Conservation (phyloP, 2,329 filamentous ascomycete species). For the Calonectria pseudoreteaudii region DNA sequence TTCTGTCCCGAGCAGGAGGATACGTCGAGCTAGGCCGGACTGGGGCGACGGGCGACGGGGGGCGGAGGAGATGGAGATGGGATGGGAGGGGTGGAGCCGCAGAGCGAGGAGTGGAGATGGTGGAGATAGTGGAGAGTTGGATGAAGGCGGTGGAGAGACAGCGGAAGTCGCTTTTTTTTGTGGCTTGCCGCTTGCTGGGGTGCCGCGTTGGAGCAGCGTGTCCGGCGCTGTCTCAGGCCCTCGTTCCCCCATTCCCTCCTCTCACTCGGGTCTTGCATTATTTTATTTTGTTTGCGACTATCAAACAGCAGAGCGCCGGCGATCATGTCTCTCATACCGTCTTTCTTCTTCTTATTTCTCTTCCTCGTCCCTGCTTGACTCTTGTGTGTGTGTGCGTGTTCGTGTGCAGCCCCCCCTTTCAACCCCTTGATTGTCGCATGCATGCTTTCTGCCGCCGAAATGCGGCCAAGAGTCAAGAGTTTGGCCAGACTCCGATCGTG, state of each 20-base stretch:
- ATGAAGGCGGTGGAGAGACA: conserved; percentile 25
- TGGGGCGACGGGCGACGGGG: neutral
- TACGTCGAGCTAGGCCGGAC: neutral
- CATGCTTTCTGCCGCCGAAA: neutral
- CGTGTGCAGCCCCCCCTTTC: neutral
- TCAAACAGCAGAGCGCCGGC: neutral
- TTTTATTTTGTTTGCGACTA: conserved; percentile 1
- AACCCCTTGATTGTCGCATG: neutral
- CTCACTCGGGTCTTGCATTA: neutral
- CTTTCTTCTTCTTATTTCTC: no score
- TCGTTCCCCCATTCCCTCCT: neutral
- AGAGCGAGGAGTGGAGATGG: neutral
- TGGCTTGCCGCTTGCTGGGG: conserved; percentile 14
- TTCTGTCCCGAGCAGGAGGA: neutral
- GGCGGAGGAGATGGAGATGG: conserved; percentile 1
- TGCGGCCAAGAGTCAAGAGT: neutral
- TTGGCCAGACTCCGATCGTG: neutral
- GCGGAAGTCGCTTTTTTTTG: conserved; percentile 21
- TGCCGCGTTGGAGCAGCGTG: conserved; percentile 7
- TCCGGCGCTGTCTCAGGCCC: conserved; percentile 16
- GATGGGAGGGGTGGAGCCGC: conserved; percentile 10
- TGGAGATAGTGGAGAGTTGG: conserved; percentile 8
- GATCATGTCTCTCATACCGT: neutral
- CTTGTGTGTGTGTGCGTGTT: neutral
- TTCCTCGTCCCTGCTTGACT: neutral